These are phyloP conservation scores for Boletus rubropictus DNA, from an alignment of 768 basidiomycete species.

Conservation along the genomic window DNA sequence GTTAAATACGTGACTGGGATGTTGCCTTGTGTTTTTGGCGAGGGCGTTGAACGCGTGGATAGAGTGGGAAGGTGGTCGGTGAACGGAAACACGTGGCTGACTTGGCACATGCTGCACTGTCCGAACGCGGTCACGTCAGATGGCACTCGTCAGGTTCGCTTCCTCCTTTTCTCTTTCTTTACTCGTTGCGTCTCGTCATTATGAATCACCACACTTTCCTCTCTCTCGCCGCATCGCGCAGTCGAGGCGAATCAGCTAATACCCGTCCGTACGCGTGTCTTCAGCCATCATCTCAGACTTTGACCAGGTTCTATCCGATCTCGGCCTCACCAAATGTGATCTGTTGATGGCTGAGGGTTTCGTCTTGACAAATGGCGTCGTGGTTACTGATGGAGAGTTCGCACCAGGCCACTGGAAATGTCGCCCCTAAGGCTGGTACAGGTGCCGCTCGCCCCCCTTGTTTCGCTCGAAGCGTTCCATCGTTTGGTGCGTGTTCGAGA, in stretches of 20 bases:
- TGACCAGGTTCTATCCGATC: not conserved
- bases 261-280: not conserved
- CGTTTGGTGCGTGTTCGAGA: slow-evolving; percentile 1
- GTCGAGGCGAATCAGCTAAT: not conserved
- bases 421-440: not conserved
- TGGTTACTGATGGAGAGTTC: slow-evolving; percentile 1
- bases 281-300: not conserved
- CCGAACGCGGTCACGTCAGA: not conserved
- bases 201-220: slow-evolving; percentile 2
- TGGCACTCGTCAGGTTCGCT: not conserved
- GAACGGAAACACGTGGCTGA: slow-evolving; percentile 16
- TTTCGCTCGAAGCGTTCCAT: not conserved
- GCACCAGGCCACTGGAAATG: not conserved
- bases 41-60: slow-evolving; percentile 16
- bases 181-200: not conserved
- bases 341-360: not conserved
- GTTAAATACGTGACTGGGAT: slow-evolving; percentile 23
- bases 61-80: slow-evolving; percentile 12
- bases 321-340: slow-evolving; percentile 4
- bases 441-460: not conserved
- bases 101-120: slow-evolving; percentile 1
- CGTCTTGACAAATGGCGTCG: not conserved
- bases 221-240: slow-evolving; percentile 1
- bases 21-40: slow-evolving; percentile 27
- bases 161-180: not conserved